Base-by-base conservation (phyloP, 2,329 filamentous ascomycete species). In the Trichoderma sp. region DNA sequence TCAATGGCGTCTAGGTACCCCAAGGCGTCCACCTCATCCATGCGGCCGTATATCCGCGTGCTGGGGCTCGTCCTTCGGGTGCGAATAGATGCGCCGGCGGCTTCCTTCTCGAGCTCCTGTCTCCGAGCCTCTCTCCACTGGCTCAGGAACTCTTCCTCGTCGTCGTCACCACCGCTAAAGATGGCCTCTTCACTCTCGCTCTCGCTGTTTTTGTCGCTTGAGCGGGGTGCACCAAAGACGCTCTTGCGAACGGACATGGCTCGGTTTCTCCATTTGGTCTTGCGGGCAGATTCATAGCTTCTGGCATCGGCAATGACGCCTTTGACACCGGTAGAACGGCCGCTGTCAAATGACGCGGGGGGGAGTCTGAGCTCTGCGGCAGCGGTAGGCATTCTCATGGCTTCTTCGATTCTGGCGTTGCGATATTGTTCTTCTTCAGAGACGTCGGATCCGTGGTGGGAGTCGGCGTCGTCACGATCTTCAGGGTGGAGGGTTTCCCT, bases 1-100 rank as follows among this genome's bases (percentile, higher is more conserved):
- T 99, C 96, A 76, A 98, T 94, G 70, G 95, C 95, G 81, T 98
- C 95, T n/a, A 99, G 87, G 78, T 97, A 99, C 21, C 95, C 96
- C 74, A 92, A 85, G 8, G 94, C 95, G 84, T 98, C 95, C 1
- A 98, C 96, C 72, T 90, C 88, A 73, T 95, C 92, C 74, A 98
- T 84, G 14, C 87, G 88, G 26, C 96, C 96, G 79, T 92, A 98
- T 72, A 91, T 86, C 75, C 93, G 86, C 74, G 92, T 88, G 76
- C 91, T 94, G 1, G 94, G 93, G 80, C 91, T 95, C 67, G 89
- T 91, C 77, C 91, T 89, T 77, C 92, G 86, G 74, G 86, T 92
- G 73, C 87, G 87, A 63, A 90, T 85, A 75, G 86, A 81, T 74
- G 80, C 79, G 75, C 81, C 86, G 73, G 86, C 84, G 73, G 86